Percentiles rank a stretch among this genome's conserved stretches.
phyloP scores from a whole-genome alignment of 176 grass and related monocot species.

The Paspalum notatum region DNA sequence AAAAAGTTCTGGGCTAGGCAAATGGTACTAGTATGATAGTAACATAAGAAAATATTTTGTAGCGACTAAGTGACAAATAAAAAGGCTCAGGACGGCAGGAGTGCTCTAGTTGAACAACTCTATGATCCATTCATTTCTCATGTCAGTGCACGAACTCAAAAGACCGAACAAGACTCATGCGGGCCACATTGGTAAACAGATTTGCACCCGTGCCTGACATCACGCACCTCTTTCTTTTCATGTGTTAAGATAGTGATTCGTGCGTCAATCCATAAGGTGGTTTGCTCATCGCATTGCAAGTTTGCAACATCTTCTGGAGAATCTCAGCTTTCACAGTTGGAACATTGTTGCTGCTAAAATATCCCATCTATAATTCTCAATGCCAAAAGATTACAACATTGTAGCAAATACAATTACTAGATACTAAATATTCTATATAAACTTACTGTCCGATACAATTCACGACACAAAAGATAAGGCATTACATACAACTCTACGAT shows the following conservation, averaged over 20 bases:
- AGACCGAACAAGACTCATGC: conserved; percentile 17
- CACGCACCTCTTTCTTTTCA: not conserved
- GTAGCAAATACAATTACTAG: conserved; percentile 4
- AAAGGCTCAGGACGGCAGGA: not conserved
- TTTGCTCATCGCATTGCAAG: not conserved
- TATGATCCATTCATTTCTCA: not conserved
- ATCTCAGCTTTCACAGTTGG: conserved; percentile 18
- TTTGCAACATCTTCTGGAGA: conserved; percentile 3
- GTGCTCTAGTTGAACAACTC: not conserved
- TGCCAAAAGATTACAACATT: not conserved
- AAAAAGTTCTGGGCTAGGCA: too few relatives aligned
- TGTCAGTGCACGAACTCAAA: not conserved
- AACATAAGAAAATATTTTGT: conserved; percentile 11
- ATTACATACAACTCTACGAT: conserved; percentile 10
- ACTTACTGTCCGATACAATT: not conserved
- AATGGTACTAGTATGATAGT: too few relatives aligned
- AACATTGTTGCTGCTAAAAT: not conserved
- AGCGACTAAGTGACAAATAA: conserved; percentile 10
- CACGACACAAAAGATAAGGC: not conserved
- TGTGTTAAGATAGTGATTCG: not conserved
- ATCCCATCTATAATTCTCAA: not conserved
- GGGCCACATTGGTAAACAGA: not conserved
- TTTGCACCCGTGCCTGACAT: not conserved
- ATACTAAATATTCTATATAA: not conserved
- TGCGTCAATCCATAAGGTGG: not conserved